Evolutionary conservation across 805 yeast species (phyloP).

Genomic region (Schwanniomyces polymorphus): DNA sequence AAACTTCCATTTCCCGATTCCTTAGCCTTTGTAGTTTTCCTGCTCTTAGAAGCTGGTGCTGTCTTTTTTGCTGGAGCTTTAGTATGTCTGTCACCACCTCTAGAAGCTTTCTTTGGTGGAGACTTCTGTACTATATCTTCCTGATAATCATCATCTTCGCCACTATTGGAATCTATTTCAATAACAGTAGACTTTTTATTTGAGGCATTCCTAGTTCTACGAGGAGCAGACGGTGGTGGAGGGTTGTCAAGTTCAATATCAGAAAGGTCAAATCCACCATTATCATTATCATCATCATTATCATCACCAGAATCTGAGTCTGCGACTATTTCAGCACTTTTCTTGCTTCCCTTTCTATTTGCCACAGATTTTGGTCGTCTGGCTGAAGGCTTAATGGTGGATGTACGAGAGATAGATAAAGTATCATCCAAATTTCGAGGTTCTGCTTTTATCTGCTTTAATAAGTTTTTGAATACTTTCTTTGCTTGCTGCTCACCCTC

Average conservation of each 20-base stretch:
- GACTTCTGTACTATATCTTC: not conserved
- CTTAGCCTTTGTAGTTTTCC: constrained; percentile 3
- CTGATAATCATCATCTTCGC: constrained; percentile 1
- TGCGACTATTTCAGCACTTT: not conserved
- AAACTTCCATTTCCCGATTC: constrained; percentile 4
- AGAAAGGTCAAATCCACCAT: not conserved
- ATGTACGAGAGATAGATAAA: not conserved
- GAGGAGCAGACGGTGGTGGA: not conserved
- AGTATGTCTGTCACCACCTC: not conserved
- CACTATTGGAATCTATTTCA: constrained; percentile 6
- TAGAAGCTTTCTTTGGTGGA: not conserved
- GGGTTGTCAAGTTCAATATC: not conserved
- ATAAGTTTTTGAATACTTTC: constrained; percentile 42
- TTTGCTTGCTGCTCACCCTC: constrained; percentile 24
- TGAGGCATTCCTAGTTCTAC: not conserved
- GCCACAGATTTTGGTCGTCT: not conserved
- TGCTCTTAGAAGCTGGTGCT: constrained; percentile 3
- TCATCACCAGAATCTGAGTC: constrained; percentile 5
- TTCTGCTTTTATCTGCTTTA: constrained; percentile 37
- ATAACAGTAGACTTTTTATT: not conserved
- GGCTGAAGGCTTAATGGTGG: not conserved
- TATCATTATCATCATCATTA: not conserved
- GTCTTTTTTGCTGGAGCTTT: not conserved
- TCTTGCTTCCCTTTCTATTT: not conserved
- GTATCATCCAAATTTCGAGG: not conserved